Percentiles rank a stretch among this genome's conserved stretches.
These are phyloP conservation scores for Neopestalotiopsis sp. DNA, from an alignment of 2,329 filamentous ascomycete genomes.

Conservation along the genomic window DNA sequence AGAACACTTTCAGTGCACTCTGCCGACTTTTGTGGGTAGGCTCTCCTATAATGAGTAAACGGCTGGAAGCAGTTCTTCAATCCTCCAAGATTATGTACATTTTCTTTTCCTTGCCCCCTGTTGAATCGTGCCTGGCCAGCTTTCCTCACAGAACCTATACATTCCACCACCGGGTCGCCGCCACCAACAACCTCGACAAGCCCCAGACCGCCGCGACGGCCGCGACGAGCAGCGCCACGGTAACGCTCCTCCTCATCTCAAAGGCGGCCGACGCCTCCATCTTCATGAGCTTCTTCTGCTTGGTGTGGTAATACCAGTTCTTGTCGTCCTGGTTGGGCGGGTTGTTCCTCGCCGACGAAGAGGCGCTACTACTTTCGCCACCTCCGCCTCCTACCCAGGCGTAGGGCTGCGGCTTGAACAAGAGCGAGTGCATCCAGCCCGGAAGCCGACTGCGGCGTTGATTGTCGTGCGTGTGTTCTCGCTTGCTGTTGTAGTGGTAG, in stretches of 20 bases:
- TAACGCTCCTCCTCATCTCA: slow-evolving; percentile 59
- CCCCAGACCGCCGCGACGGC: slow-evolving; percentile 28
- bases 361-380: neutral
- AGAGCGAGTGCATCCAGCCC: slow-evolving; percentile 45
- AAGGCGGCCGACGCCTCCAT: slow-evolving; percentile 70
- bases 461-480: slow-evolving; percentile 34
- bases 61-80: no score
- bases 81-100: no score
- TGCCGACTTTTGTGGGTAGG: no score
- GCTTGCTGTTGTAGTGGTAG: slow-evolving; percentile 55
- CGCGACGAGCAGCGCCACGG: slow-evolving; percentile 50
- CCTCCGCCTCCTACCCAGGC: slow-evolving; percentile 33
- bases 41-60: no score
- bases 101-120: no score
- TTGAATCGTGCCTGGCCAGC: no score
- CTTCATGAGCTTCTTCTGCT: slow-evolving; percentile 64
- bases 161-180: neutral
- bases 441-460: slow-evolving; percentile 33
- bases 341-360: neutral
- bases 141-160: neutral
- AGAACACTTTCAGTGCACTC: no score
- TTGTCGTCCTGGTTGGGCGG: slow-evolving; percentile 28
- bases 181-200: slow-evolving; percentile 27
- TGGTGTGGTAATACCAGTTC: slow-evolving; percentile 56
- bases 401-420: slow-evolving; percentile 47